Percentiles rank a stretch among this genome's conserved stretches.
phyloP scores from a whole-genome alignment of 306 rosid genomes.

The Dalbergia oliveri region DNA sequence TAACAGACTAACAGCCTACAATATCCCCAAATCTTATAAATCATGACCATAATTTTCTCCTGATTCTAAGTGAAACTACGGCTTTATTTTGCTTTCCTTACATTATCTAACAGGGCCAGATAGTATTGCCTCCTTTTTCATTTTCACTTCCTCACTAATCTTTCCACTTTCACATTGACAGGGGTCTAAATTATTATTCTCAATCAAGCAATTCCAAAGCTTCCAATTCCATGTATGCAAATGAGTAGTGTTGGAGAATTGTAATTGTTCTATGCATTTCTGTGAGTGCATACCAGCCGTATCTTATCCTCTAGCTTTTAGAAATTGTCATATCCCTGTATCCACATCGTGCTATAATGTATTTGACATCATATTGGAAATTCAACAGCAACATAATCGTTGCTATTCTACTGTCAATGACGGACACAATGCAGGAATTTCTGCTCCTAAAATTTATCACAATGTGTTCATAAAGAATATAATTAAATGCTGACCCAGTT shows the following conservation, averaged over 20 bases:
- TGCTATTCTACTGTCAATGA: neutral
- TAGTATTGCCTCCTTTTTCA: neutral
- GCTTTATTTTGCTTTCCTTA: neutral
- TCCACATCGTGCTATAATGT: neutral
- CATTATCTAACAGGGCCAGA: neutral
- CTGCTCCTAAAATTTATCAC: slow-evolving; percentile 1
- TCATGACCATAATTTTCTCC: neutral
- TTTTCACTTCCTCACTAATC: slow-evolving; percentile 2
- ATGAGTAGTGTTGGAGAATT: neutral
- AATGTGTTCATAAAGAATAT: neutral
- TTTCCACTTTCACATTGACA: neutral
- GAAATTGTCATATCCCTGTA: neutral
- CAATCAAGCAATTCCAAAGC: neutral
- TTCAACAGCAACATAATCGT: neutral
- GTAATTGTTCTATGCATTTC: too few relatives aligned
- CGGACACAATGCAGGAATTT: neutral
- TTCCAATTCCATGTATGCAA: neutral
- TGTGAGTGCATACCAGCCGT: neutral
- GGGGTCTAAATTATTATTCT: neutral
- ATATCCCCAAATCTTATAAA: slow-evolving; percentile 1
- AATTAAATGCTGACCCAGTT: neutral
- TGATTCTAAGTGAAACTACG: neutral
- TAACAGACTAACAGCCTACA: neutral
- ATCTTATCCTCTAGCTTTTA: neutral
- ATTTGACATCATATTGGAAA: neutral